Evolutionary conservation across 2,329 filamentous ascomycete genomes (phyloP), one percentile per base, ranked within the genome.

Genomic region (Claviceps sp.): DNA sequence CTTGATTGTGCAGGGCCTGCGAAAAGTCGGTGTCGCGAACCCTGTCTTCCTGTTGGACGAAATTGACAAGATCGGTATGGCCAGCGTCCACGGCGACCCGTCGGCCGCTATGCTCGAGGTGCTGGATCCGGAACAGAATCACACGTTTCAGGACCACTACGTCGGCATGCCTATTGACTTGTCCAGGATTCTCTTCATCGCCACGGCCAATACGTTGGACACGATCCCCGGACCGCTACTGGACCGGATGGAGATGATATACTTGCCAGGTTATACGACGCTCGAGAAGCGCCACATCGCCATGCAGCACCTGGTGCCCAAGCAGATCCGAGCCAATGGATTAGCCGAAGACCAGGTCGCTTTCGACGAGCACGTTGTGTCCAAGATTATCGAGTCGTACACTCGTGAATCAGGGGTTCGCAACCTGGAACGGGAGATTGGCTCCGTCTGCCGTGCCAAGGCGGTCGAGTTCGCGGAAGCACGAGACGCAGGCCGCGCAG

Each of bases 21-120:
- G 93, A 71, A 98, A 97, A 71, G 91, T 94, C 36, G 91, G 90
- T 47, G 91, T 97, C 20, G 82, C 89, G 2, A 98, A 98, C 63
- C 93, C 93, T 0, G 91, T 98, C 52, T 87, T 98, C 70, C 72
- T 98, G 46, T 81, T 98, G 13, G 93, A 98, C 63, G 93, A 98
- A 71, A 96, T 98, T 59, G 93, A 98, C 74, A 98, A 98, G 75
- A 79, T 98, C 55, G 89, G 90, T 56, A 82, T 84, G 54, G 83
- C 88, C 38, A 97, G 91, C 65, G 86, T 93, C 66, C 90, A 98
- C 59, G 93, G 93, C 42, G 93, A 98, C 62, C 93, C 93, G 3
- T 94, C 89, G 20, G 93, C 93, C 22, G 93, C 93, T 8, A 96
- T 98, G 91, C 81, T 98, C 14, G 93, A 98, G 67, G 93, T 98